phyloP scores from a whole-genome alignment of 2,329 filamentous ascomycete genomes.

The Pseudopyrenochaeta lycopersici region DNA sequence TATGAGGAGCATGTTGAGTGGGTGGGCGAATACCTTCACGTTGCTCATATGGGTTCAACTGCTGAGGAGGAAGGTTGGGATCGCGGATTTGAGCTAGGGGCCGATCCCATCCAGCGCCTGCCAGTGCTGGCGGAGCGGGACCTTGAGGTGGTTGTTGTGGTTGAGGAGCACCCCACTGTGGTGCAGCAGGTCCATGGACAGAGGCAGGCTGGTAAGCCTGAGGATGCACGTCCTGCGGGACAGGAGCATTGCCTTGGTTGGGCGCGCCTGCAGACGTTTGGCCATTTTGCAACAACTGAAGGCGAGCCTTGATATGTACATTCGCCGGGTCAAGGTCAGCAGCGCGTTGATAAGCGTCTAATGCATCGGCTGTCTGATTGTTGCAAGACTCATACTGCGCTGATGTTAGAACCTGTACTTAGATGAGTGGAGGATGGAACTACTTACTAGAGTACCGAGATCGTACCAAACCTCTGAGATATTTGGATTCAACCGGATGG shows the following conservation, averaged over 20 bases:
- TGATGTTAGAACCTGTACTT: conserved; percentile 24
- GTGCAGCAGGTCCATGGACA: conserved; percentile 82
- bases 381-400: conserved; percentile 94
- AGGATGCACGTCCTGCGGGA: conserved; percentile 94
- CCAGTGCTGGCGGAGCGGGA: conserved; percentile 66
- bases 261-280: conserved; percentile 73
- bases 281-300: conserved; percentile 87
- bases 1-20: conserved; percentile 68
- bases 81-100: conserved; percentile 78
- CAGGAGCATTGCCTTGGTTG: conserved; percentile 78
- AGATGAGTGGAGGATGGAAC: conserved; percentile 10
- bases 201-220: conserved; percentile 88
- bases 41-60: conserved; percentile 83
- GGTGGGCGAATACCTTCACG: conserved; percentile 76
- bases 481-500: conserved; percentile 95
- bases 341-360: conserved; percentile 94
- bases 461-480: conserved; percentile 99
- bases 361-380: conserved; percentile 95
- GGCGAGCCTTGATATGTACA: conserved; percentile 92
- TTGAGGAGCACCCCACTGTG: conserved; percentile 86
- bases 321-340: conserved; percentile 93
- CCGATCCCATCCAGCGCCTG: conserved; percentile 67
- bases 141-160: conserved; percentile 70
- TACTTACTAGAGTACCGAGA: conserved; percentile 87
- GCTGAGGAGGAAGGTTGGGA: conserved; percentile 70